Evolutionary conservation across 345 rosid genomes (phyloP).

Genomic region (Eucalyptus fibrosa): DNA sequence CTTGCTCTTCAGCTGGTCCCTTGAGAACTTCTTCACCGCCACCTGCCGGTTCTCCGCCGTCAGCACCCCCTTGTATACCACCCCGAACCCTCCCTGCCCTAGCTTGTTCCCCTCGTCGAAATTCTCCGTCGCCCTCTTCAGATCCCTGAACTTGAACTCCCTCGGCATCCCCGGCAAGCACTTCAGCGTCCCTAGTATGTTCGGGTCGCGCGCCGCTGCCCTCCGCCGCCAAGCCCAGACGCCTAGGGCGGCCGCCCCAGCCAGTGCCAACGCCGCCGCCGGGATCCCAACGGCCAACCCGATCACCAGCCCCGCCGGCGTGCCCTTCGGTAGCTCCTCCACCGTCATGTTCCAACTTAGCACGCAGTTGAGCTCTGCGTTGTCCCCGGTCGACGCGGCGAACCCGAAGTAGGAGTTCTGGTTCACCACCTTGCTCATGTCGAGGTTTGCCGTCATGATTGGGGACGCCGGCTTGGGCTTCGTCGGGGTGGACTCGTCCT

Average conservation of each 20-base stretch:
- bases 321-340: slow-evolving; percentile 5
- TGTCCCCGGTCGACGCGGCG: slow-evolving; percentile 36
- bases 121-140: slow-evolving; percentile 47
- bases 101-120: slow-evolving; percentile 38
- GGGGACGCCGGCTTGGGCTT: slow-evolving; percentile 18
- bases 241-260: not conserved
- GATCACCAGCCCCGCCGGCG: not conserved
- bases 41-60: slow-evolving; percentile 21
- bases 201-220: slow-evolving; percentile 9
- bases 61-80: slow-evolving; percentile 36
- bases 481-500: not conserved
- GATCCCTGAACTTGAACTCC: slow-evolving; percentile 31
- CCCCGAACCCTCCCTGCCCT: slow-evolving; percentile 46
- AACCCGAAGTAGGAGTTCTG: slow-evolving; percentile 38
- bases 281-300: slow-evolving; percentile 16
- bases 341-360: slow-evolving; percentile 44
- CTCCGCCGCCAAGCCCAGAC: slow-evolving; percentile 2
- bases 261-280: not conserved
- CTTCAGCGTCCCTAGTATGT: slow-evolving; percentile 28
- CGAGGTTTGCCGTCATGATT: slow-evolving; percentile 6
- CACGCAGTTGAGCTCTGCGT: slow-evolving; percentile 30
- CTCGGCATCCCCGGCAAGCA: slow-evolving; percentile 34
- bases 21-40: slow-evolving; percentile 42
- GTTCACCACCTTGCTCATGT: slow-evolving; percentile 15
- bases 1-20: slow-evolving; percentile 23